Percentiles rank a stretch among this genome's conserved stretches.
phyloP scores from a whole-genome alignment of 83 land plant species.

The Diphasiastrum complanatum region DNA sequence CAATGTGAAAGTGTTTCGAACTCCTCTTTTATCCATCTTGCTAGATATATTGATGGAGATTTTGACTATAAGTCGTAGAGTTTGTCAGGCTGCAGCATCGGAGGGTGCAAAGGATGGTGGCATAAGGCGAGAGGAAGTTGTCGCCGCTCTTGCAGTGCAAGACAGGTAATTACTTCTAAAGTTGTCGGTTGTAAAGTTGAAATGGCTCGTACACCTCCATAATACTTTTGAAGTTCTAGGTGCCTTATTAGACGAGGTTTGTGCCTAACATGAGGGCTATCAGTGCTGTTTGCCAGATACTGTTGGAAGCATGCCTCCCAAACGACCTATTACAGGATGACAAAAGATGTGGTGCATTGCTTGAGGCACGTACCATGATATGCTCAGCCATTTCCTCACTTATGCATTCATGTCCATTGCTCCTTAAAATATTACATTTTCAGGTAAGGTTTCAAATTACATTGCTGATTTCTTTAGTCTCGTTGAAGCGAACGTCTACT shows the following conservation, averaged over 20 bases:
- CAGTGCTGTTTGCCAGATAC: constrained; percentile 41
- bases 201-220: too few species aligned
- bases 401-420: constrained; percentile 23
- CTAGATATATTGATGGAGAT: constrained; percentile 40
- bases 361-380: constrained; percentile 30
- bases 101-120: constrained; percentile 31
- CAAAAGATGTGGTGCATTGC: constrained; percentile 21
- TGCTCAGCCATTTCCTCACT: constrained; percentile 38
- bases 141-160: constrained; percentile 34
- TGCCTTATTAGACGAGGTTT: not conserved
- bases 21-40: constrained; percentile 29
- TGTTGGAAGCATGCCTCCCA: constrained; percentile 36
- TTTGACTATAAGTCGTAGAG: constrained; percentile 24
- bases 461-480: constrained; percentile 3
- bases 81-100: constrained; percentile 27
- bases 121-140: constrained; percentile 38
- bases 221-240: not conserved
- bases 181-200: not conserved
- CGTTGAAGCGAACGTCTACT: too few species aligned
- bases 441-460: constrained; percentile 25
- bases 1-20: constrained; percentile 24
- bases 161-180: constrained; percentile 23
- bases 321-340: constrained; percentile 23
- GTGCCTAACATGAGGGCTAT: not conserved
- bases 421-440: constrained; percentile 42